Evolutionary conservation across 768 basidiomycete genomes (phyloP).

Genomic region (Collybiopsis luxurians): DNA sequence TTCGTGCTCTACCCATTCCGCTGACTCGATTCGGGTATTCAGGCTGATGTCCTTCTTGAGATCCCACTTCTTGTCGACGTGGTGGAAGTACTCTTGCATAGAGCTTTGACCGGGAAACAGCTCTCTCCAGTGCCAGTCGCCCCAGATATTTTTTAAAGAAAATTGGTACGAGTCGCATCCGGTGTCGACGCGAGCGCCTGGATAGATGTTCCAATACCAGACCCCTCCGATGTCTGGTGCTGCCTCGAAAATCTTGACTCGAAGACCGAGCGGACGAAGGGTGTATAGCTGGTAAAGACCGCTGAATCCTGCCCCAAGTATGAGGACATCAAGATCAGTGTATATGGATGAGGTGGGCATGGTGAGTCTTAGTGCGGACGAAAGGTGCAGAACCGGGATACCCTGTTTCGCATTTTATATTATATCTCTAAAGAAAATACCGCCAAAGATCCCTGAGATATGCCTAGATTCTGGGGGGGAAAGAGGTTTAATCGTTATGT

Average conservation of each 20-base stretch:
- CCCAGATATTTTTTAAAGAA: conserved; percentile 10
- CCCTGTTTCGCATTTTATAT: not conserved
- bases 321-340: conserved; percentile 7
- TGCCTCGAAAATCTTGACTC: conserved; percentile 14
- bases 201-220: conserved; percentile 14
- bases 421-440: not conserved
- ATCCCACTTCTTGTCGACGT: conserved; percentile 14
- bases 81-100: conserved; percentile 12
- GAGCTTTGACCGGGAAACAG: conserved; percentile 10
- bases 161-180: conserved; percentile 12
- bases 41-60: conserved; percentile 11
- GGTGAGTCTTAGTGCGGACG: too few relatives aligned
- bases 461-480: too few relatives aligned
- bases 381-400: not conserved
- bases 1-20: conserved; percentile 7
- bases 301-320: conserved; percentile 2
- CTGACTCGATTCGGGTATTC: conserved; percentile 10
- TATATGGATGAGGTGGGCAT: not conserved
- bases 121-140: conserved; percentile 9
- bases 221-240: conserved; percentile 13
- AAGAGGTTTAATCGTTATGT: too few relatives aligned
- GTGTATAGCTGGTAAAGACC: conserved; percentile 4
- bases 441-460: too few relatives aligned
- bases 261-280: conserved; percentile 11
- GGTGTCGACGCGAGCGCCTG: conserved; percentile 15